Base-by-base conservation (phyloP, 306 rosid genomes). In the Chamaecrista fasciculata region DNA sequence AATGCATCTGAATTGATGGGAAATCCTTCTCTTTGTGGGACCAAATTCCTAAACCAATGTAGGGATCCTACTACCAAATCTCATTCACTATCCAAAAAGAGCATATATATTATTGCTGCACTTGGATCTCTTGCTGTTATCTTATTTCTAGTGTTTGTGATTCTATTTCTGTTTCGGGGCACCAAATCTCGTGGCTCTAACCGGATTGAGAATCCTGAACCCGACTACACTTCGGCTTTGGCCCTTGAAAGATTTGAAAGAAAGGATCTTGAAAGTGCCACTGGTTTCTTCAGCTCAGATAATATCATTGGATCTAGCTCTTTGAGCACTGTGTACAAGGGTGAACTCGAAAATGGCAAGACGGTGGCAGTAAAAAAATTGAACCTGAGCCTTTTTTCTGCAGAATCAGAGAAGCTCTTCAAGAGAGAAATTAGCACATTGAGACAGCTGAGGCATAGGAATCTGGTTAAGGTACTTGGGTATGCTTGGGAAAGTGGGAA, bases 401-500 rank as follows among this genome's bases (percentile, higher is more conserved):
- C 68, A 18, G 86, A 84, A 28, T 78, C 92, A 10, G 90, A 92
- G 49, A 89, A 87, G 70, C 70, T 76, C 72, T 89, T 89, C 83
- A 81, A 77, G 46, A 82, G 78, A 78, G 96, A 92, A 78, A 81
- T 87, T 79, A 82, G 82, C 70, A 85, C 84, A 75, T 80, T 89
- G 67, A 73, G 86, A 79, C 95, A 85, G 68, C 80, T 92, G 63
- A 84, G 90, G 76, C 96, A 92, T 29, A 79, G 95, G 82, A 92
- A 92, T 82, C 77, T 92, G 87, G 95, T 92, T 42, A 92, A 84
- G 82, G 81, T 92, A 39, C 85, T 82, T 20, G 96, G 97, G 25
- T 92, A 85, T 81, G 96, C 95, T 59, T 92, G 97, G 97, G 90
- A 85, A 79, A 89, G 96, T 58, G 69, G 81, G 70, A 85, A 84